Percentiles rank a stretch among this genome's conserved stretches.
Evolutionary conservation across 495 filamentous ascomycete species (phyloP).

Genomic region (Cladorrhinum samala): DNA sequence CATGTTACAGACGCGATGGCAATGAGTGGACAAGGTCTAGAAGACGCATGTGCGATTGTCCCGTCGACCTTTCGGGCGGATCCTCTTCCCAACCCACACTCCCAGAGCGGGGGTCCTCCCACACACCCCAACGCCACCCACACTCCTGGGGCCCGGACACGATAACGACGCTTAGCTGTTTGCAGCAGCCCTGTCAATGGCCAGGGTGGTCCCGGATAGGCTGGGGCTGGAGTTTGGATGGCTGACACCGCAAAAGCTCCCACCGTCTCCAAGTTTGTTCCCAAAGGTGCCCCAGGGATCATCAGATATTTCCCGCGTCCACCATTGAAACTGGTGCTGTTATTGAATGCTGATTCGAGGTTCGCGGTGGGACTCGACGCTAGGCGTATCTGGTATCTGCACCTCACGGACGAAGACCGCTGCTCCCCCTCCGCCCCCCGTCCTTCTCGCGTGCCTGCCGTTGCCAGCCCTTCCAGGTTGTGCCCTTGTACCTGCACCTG

Average conservation of each 20-base stretch:
- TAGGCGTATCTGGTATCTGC: constrained; percentile 5
- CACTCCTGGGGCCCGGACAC: constrained; percentile 4
- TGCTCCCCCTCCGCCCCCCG: background rate
- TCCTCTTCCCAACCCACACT: background rate
- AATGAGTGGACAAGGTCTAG: too few relatives aligned
- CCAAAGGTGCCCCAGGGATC: background rate
- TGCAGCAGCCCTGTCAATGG: constrained; percentile 2
- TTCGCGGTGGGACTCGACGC: background rate
- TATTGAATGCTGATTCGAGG: background rate
- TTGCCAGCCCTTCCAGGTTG: too few relatives aligned
- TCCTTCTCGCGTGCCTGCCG: background rate
- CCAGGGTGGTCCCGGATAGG: constrained; percentile 2
- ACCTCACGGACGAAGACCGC: background rate
- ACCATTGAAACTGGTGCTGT: background rate
- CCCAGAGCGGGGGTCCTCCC: constrained; percentile 12
- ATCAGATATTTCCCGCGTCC: constrained; percentile 3
- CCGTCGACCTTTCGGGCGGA: too few relatives aligned
- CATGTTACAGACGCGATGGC: too few relatives aligned
- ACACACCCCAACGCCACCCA: constrained; percentile 7
- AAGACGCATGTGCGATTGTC: background rate
- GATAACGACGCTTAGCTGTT: constrained; percentile 6
- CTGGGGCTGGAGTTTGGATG: background rate
- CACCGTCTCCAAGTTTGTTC: background rate
- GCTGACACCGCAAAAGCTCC: background rate
- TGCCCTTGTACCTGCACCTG: too few relatives aligned